phyloP scores from a whole-genome alignment of 106 monocot genomes.

The Vanilla planifolia region DNA sequence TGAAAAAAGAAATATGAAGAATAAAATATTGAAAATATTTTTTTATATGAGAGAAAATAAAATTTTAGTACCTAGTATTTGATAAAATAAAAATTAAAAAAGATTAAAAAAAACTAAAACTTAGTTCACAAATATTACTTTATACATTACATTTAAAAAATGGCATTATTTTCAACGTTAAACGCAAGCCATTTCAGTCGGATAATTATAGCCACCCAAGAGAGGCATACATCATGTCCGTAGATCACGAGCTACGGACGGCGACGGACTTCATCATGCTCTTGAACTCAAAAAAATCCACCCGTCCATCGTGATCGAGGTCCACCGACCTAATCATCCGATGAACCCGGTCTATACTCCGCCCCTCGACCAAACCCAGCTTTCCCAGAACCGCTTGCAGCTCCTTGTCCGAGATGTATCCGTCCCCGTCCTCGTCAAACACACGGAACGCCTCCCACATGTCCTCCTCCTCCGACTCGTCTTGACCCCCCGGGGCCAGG shows the following conservation, averaged over 20 bases:
- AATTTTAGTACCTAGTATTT: too few relatives aligned
- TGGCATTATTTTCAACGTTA: too few relatives aligned
- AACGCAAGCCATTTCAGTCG: too few relatives aligned
- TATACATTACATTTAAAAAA: too few relatives aligned
- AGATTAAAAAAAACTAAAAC: too few relatives aligned
- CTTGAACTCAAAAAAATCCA: constrained; percentile 27
- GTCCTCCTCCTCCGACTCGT: constrained; percentile 25
- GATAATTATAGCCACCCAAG: too few relatives aligned
- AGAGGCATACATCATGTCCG: background rate
- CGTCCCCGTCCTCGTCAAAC: constrained; percentile 49
- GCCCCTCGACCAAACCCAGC: constrained; percentile 23
- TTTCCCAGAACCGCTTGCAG: constrained; percentile 37
- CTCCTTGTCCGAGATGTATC: constrained; percentile 46
- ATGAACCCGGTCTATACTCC: constrained; percentile 18
- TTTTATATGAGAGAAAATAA: too few relatives aligned
- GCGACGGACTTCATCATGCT: constrained; percentile 20
- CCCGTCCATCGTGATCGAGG: constrained; percentile 16
- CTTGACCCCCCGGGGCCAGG: background rate
- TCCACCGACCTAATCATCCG: constrained; percentile 30
- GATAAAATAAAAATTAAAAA: too few relatives aligned
- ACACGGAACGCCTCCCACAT: constrained; percentile 48
- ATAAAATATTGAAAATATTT: too few relatives aligned
- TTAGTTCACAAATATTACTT: too few relatives aligned
- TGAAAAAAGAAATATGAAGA: too few relatives aligned
- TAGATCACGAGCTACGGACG: background rate